Evolutionary conservation across 768 basidiomycete species (phyloP).

Genomic region (Boletus insuetus): DNA sequence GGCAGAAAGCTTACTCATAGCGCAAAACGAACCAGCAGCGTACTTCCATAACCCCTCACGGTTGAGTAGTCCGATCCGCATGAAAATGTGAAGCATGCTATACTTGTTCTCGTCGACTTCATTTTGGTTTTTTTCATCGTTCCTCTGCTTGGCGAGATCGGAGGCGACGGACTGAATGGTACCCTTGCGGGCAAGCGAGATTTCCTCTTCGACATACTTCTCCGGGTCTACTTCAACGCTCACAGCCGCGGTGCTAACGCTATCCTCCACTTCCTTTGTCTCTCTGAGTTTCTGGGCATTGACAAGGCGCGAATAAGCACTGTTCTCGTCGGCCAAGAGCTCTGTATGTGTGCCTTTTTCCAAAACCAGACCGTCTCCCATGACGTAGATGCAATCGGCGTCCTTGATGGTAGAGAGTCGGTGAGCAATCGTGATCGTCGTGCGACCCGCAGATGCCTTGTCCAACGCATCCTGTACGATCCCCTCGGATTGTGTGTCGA

Average conservation of each 20-base stretch:
- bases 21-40: conserved; percentile 51
- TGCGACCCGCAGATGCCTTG: conserved; percentile 75
- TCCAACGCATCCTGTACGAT: conserved; percentile 90
- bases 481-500: conserved; percentile 87
- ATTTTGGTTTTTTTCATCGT: conserved; percentile 31
- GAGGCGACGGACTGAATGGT: conserved; percentile 15
- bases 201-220: conserved; percentile 53
- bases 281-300: conserved; percentile 80
- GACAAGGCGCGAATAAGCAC: conserved; percentile 75
- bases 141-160: conserved; percentile 58
- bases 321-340: conserved; percentile 53
- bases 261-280: conserved; percentile 31
- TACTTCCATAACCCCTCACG: conserved; percentile 59
- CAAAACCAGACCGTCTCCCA: conserved; percentile 82
- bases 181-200: conserved; percentile 38
- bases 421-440: conserved; percentile 80
- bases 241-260: conserved; percentile 8
- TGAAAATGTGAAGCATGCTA: conserved; percentile 59
- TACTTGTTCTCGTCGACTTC: conserved; percentile 37
- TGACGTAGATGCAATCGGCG: conserved; percentile 81
- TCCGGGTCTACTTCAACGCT: conserved; percentile 48
- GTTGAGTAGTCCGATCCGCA: conserved; percentile 66
- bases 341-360: conserved; percentile 79
- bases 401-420: conserved; percentile 83
- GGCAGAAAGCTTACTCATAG: conserved; percentile 35